Evolutionary conservation across 495 filamentous ascomycete species (phyloP).

Genomic region (Cetradonia linearis): DNA sequence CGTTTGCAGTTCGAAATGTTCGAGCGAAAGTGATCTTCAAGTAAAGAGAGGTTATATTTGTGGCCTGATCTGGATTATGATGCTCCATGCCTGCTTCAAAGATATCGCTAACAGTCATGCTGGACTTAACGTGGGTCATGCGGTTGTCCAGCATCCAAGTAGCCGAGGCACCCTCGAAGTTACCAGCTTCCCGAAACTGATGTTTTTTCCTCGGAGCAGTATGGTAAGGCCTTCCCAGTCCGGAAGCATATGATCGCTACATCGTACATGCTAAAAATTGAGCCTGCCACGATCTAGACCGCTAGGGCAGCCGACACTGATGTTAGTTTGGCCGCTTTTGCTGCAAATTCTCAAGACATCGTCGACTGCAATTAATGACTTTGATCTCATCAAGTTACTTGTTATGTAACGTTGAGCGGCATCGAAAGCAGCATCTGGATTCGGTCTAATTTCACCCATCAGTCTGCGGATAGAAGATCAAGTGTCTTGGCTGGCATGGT

Average conservation of each 20-base stretch:
- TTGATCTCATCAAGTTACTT: no score
- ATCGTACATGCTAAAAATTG: constrained; percentile 15
- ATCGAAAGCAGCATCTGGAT: no score
- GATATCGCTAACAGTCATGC: constrained; percentile 16
- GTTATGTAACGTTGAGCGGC: no score
- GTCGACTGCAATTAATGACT: no score
- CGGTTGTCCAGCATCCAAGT: constrained; percentile 23
- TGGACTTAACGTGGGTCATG: constrained; percentile 17
- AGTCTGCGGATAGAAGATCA: background rate
- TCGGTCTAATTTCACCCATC: no score
- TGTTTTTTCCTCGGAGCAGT: constrained; percentile 6
- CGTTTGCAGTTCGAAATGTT: constrained; percentile 17
- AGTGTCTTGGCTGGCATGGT: background rate
- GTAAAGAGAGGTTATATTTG: constrained; percentile 4
- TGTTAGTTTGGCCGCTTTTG: background rate
- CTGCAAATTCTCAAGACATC: no score
- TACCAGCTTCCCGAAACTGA: constrained; percentile 14
- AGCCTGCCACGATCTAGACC: constrained; percentile 11
- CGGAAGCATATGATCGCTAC: constrained; percentile 10
- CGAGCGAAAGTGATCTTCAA: constrained; percentile 14
- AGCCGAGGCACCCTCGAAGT: constrained; percentile 20
- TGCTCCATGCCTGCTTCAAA: constrained; percentile 23
- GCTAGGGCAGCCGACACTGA: background rate
- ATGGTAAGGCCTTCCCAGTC: constrained; percentile 11
- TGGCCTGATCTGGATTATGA: background rate